Evolutionary conservation across 306 rosid species (phyloP), one percentile per base, ranked within the genome.

Genomic region (Prunus mongolica): DNA sequence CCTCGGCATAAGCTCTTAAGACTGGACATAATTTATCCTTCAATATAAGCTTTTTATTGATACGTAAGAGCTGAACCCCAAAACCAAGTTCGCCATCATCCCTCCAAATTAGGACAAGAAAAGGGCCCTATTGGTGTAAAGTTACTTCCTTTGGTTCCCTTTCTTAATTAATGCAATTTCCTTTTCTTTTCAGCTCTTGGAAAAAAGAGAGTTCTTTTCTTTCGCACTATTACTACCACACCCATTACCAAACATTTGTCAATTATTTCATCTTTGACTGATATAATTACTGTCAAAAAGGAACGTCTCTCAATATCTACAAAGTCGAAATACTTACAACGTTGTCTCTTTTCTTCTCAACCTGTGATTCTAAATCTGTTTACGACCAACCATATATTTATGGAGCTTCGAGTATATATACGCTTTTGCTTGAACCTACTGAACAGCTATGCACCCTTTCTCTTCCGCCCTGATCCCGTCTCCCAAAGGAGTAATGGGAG

Each of bases 371-470:
- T 76, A 27, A 58, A 13, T 50, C 46, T 75, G 54, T 65, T 66
- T 50, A 55, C 73, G 24, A 66, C 38, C 44, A 63, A 63, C 65
- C 79, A 65, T 61, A 27, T 51, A 15, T 65, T 34, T 50, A 50
- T 19, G 72, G 72, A 75, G 24, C 51, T 49, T 49, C 8, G 55
- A 71, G 25, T 19, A 12, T 51, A n/a, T 55, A 20, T 28, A 30
- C 10, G 27, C 27, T 45, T 66, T 76, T 34, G 46, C 56, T 66
- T 38, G 13, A 12, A 65, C 57, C 57, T 65, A 75, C 73, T 45
- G 25, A 25, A 73, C 77, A 25, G 45, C 45, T 38, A 76, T 22
- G 54, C 73, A 76, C 47, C 65, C 64, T 49, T 56, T 24, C 72
- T 52, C 41, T 52, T 76, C 72, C 44, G 18, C 65, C 44, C 54